Conservation (phyloP, 2,329 filamentous ascomycete species). For the Elsinoe fawcettii region DNA sequence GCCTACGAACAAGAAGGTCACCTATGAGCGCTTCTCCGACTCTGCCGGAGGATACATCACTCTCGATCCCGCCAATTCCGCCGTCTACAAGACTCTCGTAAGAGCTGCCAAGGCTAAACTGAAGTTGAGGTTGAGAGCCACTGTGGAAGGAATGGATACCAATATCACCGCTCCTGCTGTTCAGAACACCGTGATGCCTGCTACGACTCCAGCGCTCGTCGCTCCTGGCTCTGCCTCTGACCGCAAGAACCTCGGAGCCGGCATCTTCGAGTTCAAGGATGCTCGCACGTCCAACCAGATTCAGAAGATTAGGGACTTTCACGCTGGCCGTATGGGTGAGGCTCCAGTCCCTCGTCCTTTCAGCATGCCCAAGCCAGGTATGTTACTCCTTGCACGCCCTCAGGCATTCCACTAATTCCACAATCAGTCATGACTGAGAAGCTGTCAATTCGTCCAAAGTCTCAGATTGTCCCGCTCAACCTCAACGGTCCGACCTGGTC, state of each 20-base stretch:
- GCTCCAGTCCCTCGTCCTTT: constrained; percentile 37
- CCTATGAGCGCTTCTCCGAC: constrained; percentile 92
- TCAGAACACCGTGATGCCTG: constrained; percentile 19
- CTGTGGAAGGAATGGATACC: constrained; percentile 22
- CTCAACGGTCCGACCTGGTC: constrained; percentile 51
- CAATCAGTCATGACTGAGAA: not conserved
- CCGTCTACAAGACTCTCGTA: constrained; percentile 94
- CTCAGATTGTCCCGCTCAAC: constrained; percentile 23
- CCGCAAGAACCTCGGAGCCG: constrained; percentile 27
- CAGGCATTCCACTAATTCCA: constrained; percentile 19
- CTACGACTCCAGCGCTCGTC: constrained; percentile 22
- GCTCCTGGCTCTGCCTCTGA: constrained; percentile 22
- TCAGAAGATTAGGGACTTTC: constrained; percentile 11
- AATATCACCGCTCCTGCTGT: constrained; percentile 6
- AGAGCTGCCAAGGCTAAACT: constrained; percentile 96
- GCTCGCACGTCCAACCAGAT: constrained; percentile 26
- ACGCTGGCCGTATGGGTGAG: constrained; percentile 26
- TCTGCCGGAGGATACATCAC: constrained; percentile 73
- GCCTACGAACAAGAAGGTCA: constrained; percentile 51
- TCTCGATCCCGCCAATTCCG: constrained; percentile 66
- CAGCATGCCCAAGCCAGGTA: constrained; percentile 21
- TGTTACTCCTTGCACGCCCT: constrained; percentile 12
- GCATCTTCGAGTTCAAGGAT: constrained; percentile 34
- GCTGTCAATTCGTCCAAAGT: not conserved
- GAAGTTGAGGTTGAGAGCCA: constrained; percentile 73